These are phyloP conservation scores for Daedaleopsis sinensis DNA, from an alignment of 768 basidiomycete genomes.

Conservation along the genomic window DNA sequence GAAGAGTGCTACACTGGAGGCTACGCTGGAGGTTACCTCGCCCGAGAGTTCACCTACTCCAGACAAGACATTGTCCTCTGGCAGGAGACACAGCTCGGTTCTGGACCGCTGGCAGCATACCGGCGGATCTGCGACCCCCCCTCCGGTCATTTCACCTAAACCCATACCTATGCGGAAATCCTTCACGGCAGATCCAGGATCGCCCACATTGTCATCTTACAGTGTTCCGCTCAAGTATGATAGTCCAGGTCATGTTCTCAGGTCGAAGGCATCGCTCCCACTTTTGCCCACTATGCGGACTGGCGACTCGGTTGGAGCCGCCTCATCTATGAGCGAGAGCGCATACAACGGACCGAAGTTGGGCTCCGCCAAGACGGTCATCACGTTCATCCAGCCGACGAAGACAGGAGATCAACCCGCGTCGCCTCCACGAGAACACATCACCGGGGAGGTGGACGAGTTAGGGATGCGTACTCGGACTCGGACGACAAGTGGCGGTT, in stretches of 20 bases:
- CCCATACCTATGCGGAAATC: conserved; percentile 44
- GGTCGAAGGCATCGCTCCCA: conserved; percentile 47
- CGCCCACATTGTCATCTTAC: conserved; percentile 21
- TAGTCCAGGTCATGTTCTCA: conserved; percentile 37
- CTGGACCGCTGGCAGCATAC: conserved; percentile 71
- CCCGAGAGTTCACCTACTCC: conserved; percentile 37
- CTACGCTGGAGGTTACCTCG: conserved; percentile 39
- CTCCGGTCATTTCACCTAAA: conserved; percentile 40
- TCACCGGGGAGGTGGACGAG: conserved; percentile 39
- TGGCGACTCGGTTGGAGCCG: conserved; percentile 24
- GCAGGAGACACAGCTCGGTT: conserved; percentile 47
- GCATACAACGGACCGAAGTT: conserved; percentile 34
- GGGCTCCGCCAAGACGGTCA: conserved; percentile 78
- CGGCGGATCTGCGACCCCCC: conserved; percentile 40
- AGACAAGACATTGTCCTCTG: conserved; percentile 37
- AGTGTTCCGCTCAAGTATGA: conserved; percentile 33
- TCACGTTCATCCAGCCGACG: conserved; percentile 59
- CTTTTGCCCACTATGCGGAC: conserved; percentile 33
- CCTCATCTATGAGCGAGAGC: conserved; percentile 23
- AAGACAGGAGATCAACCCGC: conserved; percentile 50
- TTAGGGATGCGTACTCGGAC: conserved; percentile 36
- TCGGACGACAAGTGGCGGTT: conserved; percentile 29
- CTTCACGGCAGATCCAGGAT: conserved; percentile 35
- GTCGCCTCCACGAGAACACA: conserved; percentile 17
- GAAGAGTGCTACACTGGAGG: conserved; percentile 58